Base-by-base conservation (phyloP, 73 alveolate genomes). In the Symbiodinium pilosum region DNA sequence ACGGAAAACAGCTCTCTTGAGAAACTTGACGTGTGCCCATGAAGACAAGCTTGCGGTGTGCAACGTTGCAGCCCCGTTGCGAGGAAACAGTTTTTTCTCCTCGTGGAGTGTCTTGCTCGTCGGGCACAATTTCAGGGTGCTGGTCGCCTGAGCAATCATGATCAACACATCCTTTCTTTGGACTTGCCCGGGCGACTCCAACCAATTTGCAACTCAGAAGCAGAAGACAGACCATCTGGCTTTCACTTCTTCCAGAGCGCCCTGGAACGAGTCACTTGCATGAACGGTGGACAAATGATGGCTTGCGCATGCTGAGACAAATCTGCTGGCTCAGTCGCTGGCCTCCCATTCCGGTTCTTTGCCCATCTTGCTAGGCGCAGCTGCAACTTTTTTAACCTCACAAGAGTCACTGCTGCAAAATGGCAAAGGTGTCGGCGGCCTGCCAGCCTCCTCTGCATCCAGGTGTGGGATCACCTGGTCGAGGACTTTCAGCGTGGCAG, bases 341-440 rank as follows among this genome's bases (percentile, higher is more conserved):
- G 95, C 95, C 95, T 89, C 75, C 95, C 95, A 89, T 73, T 89
- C 95, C 39, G 86, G 71, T 68, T 89, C 95, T 83, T 89, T 89
- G 34, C 95, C 95, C 69, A 89, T 71, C 9, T 42, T 59, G 73
- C 87, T 59, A n/a, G 95, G 95, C n/a, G 95, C 95, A 3, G 95
- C 95, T 68, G 95, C 95, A 11, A 89, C 36, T 87, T 42, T 59
- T 64, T 59, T 38, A 38, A 89, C 95, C 95, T 89, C 51, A 0
- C 42, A 8, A 30, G 30, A 7, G 43, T n/a, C 28, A 40, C 26
- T 34, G 36, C 30, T 8, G 38, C 44, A 24, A 28, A 0, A 26
- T 42, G 41, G 2, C 26, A 20, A 81, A 20, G 24, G 21, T 34
- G 44, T 9, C 39, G 21, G 32, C n/a, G n/a, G 43, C 34, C 32